Percentiles rank a stretch among this genome's conserved stretches.
Evolutionary conservation across 176 grass and related monocot genomes (phyloP).

Genomic region (Bromus sterilis): DNA sequence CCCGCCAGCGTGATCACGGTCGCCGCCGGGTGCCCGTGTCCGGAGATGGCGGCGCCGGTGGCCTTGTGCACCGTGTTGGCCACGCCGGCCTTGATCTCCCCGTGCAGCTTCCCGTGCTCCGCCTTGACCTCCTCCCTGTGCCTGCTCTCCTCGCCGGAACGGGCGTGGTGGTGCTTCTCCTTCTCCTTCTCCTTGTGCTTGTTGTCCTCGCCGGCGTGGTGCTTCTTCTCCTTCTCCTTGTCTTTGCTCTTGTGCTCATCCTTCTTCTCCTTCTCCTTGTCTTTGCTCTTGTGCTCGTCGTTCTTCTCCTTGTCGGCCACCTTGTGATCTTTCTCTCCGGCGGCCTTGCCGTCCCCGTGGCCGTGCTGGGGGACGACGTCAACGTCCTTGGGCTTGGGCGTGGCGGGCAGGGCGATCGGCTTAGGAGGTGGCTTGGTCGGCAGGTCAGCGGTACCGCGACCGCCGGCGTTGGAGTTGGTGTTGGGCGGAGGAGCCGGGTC

Average conservation of each 20-base stretch:
- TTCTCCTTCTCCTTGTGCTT: background rate
- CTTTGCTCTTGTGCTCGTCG: background rate
- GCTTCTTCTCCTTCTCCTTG: background rate
- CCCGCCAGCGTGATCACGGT: constrained; percentile 61
- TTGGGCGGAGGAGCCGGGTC: constrained; percentile 1
- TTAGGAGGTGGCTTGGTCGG: background rate
- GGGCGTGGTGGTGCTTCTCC: background rate
- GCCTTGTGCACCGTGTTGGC: constrained; percentile 36
- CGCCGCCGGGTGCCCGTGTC: background rate
- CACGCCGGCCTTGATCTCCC: constrained; percentile 49
- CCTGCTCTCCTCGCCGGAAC: no score
- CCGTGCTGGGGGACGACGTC: background rate
- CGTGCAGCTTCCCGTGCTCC: constrained; percentile 22
- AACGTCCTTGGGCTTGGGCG: constrained; percentile 2
- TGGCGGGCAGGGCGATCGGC: background rate
- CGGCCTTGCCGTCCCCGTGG: background rate
- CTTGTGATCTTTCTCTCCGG: background rate
- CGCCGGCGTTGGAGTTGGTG: background rate
- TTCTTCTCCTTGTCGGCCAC: background rate
- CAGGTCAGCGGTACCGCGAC: no score
- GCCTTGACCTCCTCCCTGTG: background rate
- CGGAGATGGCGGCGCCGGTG: background rate
- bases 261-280: background rate
- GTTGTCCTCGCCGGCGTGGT: background rate
- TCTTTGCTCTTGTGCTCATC: background rate